Evolutionary conservation across 2,329 filamentous ascomycete genomes (phyloP), one percentile per base, ranked within the genome.

Genomic region (Myrmaecium sp.): DNA sequence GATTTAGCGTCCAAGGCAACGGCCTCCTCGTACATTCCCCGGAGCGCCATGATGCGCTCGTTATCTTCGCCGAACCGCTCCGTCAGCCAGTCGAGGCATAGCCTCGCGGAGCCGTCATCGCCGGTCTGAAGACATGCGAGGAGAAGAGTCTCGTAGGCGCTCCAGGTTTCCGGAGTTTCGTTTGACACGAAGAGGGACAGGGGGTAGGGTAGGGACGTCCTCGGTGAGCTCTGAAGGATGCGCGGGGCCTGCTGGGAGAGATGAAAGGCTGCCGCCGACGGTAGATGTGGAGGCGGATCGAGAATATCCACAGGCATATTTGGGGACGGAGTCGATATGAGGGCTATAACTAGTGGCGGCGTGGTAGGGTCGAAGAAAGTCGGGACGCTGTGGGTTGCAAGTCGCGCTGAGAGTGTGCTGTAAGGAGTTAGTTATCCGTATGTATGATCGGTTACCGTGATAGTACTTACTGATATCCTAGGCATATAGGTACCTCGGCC

Each of bases 21-120:
- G 2, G 86, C 82, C 54, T 95, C 89, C 41, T 83, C 75, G 36
- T 84, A 74, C 14, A 98, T 54, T 3, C 86, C 89, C 36, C 68
- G 66, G 25, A 95, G 57, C 7, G 77, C 83, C 66, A 86, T 76
- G 26, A 95, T 65, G 37, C 81, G 74, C 54, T 94, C 82, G 52
- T 95, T 92, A 18, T 69, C 62, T 14, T 66, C 60, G 14, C 86
- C 84, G 47, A 98, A 98, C 25, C 89, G 77, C 32, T 67, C 60
- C 4, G 71, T 72, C 23, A 98, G 64, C 33, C 74, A 69, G 42
- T 79, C 69, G 19, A 95, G 64, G 45, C 79, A 80, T 39, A 72
- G 51, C 36, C 71, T 69, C 14, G 89, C 89, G 14, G 79, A 69
- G 36, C 69, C 58, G 40, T 91, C 76, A 50, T 95, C 80, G 28